Percentiles rank a stretch among this genome's conserved stretches.
phyloP scores from a whole-genome alignment of 208 protist genomes.

The Balamuthia mandrillaris region DNA sequence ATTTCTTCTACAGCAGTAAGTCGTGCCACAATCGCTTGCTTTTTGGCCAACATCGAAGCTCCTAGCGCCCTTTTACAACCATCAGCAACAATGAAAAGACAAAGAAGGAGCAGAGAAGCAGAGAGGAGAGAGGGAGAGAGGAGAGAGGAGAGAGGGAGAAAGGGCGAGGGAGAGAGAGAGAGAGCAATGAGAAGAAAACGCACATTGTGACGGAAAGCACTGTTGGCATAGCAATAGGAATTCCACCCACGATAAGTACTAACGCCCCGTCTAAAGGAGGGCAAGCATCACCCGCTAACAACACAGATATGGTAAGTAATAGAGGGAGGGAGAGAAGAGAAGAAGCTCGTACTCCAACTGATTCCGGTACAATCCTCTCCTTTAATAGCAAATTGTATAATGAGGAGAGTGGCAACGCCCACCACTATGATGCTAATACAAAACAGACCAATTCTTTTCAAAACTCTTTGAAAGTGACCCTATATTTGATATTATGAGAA shows the following conservation, averaged over 20 bases:
- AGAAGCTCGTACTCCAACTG: not conserved
- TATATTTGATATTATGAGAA: too few species aligned
- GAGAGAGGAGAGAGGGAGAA: too few species aligned
- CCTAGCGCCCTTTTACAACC: conserved; percentile 64
- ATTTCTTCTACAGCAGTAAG: conserved; percentile 82
- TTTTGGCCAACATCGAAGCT: conserved; percentile 82
- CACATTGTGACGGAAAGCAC: conserved; percentile 90
- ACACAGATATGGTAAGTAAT: not conserved
- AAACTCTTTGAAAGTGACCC: conserved; percentile 51
- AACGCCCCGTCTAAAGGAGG: conserved; percentile 63
- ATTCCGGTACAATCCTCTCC: conserved; percentile 43
- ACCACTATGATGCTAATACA: conserved; percentile 62
- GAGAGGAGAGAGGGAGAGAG: too few species aligned
- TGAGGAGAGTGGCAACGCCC: conserved; percentile 55
- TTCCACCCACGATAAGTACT: conserved; percentile 67
- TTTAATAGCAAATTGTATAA: conserved; percentile 55
- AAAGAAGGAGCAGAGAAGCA: too few species aligned
- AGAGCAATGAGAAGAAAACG: too few species aligned
- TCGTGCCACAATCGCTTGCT: conserved; percentile 90
- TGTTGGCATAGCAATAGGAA: conserved; percentile 78
- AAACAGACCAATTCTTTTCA: conserved; percentile 61
- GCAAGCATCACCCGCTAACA: conserved; percentile 32
- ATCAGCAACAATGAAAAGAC: conserved; percentile 72
- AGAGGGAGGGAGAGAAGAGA: not conserved
- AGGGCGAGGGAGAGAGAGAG: too few species aligned